These are phyloP conservation scores for Hymenoscyphus repandus DNA, from an alignment of 2,329 filamentous ascomycete genomes.

Conservation along the genomic window DNA sequence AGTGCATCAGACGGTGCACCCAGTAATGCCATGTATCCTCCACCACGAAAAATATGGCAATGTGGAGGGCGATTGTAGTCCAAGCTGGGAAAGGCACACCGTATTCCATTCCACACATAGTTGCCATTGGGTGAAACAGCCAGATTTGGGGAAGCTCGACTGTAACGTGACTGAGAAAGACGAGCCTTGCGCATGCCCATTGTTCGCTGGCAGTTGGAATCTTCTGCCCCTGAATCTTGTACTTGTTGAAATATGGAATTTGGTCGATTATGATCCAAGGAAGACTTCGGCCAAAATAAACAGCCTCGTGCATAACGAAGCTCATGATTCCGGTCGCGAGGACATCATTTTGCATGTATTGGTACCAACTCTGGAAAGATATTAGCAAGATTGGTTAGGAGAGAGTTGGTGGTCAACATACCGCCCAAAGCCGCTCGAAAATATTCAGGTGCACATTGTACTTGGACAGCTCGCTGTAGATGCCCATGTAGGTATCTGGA, in stretches of 20 bases:
- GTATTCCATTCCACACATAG: conserved; percentile 84
- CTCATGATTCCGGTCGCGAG: conserved; percentile 97
- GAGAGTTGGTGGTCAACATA: conserved; percentile 38
- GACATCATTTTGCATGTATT: conserved; percentile 96
- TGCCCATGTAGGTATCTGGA: conserved; percentile 42
- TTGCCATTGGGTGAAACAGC: conserved; percentile 96
- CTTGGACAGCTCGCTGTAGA: conserved; percentile 60
- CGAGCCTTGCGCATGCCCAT: conserved; percentile 87
- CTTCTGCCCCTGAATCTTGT: conserved; percentile 87
- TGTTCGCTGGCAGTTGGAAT: conserved; percentile 90
- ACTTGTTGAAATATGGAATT: conserved; percentile 83
- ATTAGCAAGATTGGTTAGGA: conserved; percentile 17
- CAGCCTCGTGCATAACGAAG: conserved; percentile 86
- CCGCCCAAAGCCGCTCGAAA: conserved; percentile 83
- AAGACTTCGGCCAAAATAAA: conserved; percentile 86
- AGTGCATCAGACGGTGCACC: conserved; percentile 88
- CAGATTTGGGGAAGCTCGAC: conserved; percentile 98
- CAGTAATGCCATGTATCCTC: conserved; percentile 99
- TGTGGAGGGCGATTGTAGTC: conserved; percentile 85
- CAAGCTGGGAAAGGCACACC: conserved; percentile 82
- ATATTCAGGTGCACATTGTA: conserved; percentile 78
- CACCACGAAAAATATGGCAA: conserved; percentile 88
- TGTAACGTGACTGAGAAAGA: conserved; percentile 93
- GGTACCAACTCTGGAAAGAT: conserved; percentile 69
- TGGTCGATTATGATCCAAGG: conserved; percentile 91